A percentile compares a stretch with the other conserved stretches of the same genome.
These are phyloP conservation scores for Collybia sordida DNA, from an alignment of 768 basidiomycete species.

Conservation along the genomic window DNA sequence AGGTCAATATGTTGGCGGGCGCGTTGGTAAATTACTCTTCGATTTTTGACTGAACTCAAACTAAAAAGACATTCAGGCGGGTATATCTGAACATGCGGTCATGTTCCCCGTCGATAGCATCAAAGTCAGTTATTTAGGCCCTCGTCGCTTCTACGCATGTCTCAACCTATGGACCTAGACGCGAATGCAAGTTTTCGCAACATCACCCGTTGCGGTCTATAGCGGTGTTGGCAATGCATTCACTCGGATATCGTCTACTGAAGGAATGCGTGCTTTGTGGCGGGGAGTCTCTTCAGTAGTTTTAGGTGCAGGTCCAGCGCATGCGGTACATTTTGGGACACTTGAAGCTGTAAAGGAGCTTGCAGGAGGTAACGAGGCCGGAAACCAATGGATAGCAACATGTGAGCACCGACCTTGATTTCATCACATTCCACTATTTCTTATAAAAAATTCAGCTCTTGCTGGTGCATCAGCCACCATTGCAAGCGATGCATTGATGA, in stretches of 20 bases:
- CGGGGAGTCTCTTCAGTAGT: constrained; percentile 95
- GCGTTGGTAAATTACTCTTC: constrained; percentile 69
- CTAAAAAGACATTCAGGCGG: constrained; percentile 61
- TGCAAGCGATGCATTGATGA: constrained; percentile 97
- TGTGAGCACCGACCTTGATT: constrained; percentile 48
- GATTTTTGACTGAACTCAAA: constrained; percentile 1
- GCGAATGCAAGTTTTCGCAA: constrained; percentile 96
- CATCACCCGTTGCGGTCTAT: constrained; percentile 84
- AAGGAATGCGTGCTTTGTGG: constrained; percentile 91
- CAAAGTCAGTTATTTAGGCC: constrained; percentile 60
- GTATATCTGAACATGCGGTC: constrained; percentile 97
- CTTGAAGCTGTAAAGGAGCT: constrained; percentile 95
- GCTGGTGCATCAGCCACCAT: constrained; percentile 96
- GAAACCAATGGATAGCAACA: constrained; percentile 86
- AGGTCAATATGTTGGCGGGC: constrained; percentile 98
- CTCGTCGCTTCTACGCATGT: background rate
- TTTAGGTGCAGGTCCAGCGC: constrained; percentile 95
- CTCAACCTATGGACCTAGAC: constrained; percentile 54
- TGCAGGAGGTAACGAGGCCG: constrained; percentile 78
- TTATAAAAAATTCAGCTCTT: constrained; percentile 50
- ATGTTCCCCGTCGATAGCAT: constrained; percentile 99
- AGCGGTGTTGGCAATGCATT: constrained; percentile 90
- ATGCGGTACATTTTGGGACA: constrained; percentile 96
- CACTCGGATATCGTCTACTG: constrained; percentile 89
- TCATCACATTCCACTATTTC: constrained; percentile 7